Evolutionary conservation across 1,284 basidiomycete genomes (phyloP).

Genomic region (Melampsora abietis-canadensis): DNA sequence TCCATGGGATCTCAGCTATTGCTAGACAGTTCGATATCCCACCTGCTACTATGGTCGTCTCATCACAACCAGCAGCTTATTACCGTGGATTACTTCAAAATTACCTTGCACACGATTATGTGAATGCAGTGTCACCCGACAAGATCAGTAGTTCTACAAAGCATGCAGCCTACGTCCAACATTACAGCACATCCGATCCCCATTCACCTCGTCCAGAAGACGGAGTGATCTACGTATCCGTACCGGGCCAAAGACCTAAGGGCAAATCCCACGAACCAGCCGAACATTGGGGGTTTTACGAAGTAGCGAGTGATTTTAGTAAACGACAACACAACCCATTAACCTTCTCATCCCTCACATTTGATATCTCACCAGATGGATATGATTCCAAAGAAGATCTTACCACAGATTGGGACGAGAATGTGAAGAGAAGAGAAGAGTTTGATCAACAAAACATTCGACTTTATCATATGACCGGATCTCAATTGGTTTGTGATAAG

Average conservation of each 20-base stretch:
- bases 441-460: conserved; percentile 28
- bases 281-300: conserved; percentile 49
- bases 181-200: conserved; percentile 40
- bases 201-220: conserved; percentile 32
- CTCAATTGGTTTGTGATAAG: conserved; percentile 23
- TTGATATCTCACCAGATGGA: not conserved
- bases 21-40: conserved; percentile 42
- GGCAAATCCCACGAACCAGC: conserved; percentile 46
- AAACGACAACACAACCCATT: no score
- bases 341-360: no score
- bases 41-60: conserved; percentile 45
- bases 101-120: conserved; percentile 43
- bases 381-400: conserved; percentile 18
- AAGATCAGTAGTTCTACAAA: conserved; percentile 28
- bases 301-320: conserved; percentile 6
- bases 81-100: conserved; percentile 48
- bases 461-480: conserved; percentile 33
- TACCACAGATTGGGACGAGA: conserved; percentile 28
- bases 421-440: conserved; percentile 7
- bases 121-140: conserved; percentile 39
- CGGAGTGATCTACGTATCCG: conserved; percentile 45
- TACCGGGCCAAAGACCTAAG: conserved; percentile 48
- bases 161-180: conserved; percentile 34
- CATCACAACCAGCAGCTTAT: conserved; percentile 48
- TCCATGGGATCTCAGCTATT: conserved; percentile 40